Percentiles rank a stretch among this genome's conserved stretches.
These are phyloP conservation scores for Leccinum glutinopallens DNA, from an alignment of 1,284 basidiomycete genomes.

Conservation along the genomic window DNA sequence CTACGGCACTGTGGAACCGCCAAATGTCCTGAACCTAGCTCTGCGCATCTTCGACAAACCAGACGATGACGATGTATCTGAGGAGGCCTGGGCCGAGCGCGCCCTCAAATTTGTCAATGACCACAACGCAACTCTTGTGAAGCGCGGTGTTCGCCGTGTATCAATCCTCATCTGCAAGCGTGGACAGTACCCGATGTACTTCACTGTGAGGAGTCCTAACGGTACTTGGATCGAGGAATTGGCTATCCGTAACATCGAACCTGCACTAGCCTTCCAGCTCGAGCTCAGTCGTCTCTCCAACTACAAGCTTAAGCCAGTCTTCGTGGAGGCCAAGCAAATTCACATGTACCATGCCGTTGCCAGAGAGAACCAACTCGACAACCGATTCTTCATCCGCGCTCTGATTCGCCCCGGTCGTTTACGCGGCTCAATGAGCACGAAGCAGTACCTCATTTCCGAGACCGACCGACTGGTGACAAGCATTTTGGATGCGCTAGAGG, in stretches of 20 bases:
- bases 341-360: slow-evolving; percentile 97
- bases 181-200: slow-evolving; percentile 93
- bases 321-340: slow-evolving; percentile 93
- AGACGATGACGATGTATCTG: slow-evolving; percentile 80
- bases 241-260: slow-evolving; percentile 98
- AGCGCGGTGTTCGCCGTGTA: slow-evolving; percentile 87
- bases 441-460: slow-evolving; percentile 97
- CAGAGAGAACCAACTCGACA: slow-evolving; percentile 94
- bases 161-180: slow-evolving; percentile 92
- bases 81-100: slow-evolving; percentile 78
- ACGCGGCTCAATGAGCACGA: slow-evolving; percentile 87
- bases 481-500: slow-evolving; percentile 93
- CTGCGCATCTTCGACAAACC: slow-evolving; percentile 80
- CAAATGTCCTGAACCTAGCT: slow-evolving; percentile 94
- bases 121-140: slow-evolving; percentile 62
- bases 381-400: slow-evolving; percentile 97
- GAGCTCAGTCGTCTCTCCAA: slow-evolving; percentile 96
- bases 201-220: slow-evolving; percentile 82
- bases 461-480: slow-evolving; percentile 95
- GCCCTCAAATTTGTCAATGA: slow-evolving; percentile 79
- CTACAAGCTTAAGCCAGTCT: slow-evolving; percentile 94
- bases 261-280: slow-evolving; percentile 97
- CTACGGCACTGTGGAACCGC: slow-evolving; percentile 73
- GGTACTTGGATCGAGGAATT: slow-evolving; percentile 92
- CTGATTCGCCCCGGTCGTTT: slow-evolving; percentile 95